These are phyloP conservation scores for Bipolaris gigantea DNA, from an alignment of 2,329 filamentous ascomycete species.

Conservation along the genomic window DNA sequence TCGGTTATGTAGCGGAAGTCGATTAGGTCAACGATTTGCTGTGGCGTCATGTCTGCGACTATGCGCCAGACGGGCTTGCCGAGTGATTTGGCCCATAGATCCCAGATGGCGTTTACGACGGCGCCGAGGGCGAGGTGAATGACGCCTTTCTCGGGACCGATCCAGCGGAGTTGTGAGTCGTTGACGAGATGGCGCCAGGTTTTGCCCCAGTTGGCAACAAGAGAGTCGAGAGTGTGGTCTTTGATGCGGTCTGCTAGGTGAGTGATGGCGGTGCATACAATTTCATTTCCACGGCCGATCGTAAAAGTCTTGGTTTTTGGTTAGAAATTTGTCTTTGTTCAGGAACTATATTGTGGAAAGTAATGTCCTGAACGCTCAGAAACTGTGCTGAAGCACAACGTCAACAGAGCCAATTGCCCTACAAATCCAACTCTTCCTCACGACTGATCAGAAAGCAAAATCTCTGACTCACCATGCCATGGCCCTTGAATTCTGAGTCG, in stretches of 20 bases:
- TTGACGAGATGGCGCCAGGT: constrained; percentile 92
- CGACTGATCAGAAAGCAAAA: not conserved
- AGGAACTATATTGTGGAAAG: not conserved
- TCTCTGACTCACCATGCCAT: constrained; percentile 72
- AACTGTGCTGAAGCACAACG: not conserved
- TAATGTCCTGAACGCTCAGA: not conserved
- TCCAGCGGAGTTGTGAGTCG: constrained; percentile 89
- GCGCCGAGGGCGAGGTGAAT: constrained; percentile 89
- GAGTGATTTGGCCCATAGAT: constrained; percentile 88
- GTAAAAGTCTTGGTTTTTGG: constrained; percentile 64
- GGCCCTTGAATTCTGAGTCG: constrained; percentile 69
- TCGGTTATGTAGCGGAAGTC: constrained; percentile 96
- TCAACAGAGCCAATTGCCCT: not conserved
- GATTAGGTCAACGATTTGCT: constrained; percentile 84
- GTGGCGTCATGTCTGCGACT: constrained; percentile 84
- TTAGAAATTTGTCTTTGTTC: not conserved
- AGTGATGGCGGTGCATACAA: constrained; percentile 82
- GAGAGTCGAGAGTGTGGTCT: constrained; percentile 72
- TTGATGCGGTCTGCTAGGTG: constrained; percentile 76
- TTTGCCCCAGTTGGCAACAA: constrained; percentile 79
- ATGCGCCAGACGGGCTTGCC: constrained; percentile 89
- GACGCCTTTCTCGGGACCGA: constrained; percentile 90
- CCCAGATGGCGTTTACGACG: constrained; percentile 90
- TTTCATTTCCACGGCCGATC: constrained; percentile 87
- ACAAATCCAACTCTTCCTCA: not conserved